These are phyloP conservation scores for Geotrichum carabidarum DNA, from an alignment of 1,139 yeast species.

Conservation along the genomic window DNA sequence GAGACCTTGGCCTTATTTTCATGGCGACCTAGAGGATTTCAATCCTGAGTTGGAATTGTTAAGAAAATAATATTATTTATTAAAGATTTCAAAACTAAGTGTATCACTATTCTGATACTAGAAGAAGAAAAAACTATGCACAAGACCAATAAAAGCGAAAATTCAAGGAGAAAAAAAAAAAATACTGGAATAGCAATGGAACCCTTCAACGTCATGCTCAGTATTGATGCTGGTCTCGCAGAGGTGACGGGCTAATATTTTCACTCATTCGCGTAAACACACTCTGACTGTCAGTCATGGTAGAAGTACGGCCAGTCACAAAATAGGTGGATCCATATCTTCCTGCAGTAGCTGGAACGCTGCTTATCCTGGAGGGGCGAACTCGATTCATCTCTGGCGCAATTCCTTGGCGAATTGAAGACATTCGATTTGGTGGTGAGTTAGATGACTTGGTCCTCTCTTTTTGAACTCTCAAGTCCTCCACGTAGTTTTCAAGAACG, in stretches of 20 bases:
- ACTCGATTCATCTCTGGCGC: constrained; percentile 32
- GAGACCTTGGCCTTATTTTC: constrained; percentile 22
- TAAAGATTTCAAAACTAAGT: background rate
- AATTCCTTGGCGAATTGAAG: constrained; percentile 29
- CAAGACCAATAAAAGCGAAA: background rate
- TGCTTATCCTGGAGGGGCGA: constrained; percentile 11
- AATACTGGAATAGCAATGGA: background rate
- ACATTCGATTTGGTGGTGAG: constrained; percentile 21
- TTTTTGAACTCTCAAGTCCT: constrained; percentile 18
- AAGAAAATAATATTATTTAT: background rate
- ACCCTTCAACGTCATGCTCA: too few species aligned
- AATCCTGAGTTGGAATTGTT: background rate
- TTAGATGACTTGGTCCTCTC: background rate
- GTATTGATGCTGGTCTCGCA: background rate
- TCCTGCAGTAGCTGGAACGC: background rate
- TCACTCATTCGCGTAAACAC: constrained; percentile 7
- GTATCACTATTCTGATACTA: background rate
- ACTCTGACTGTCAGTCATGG: constrained; percentile 1
- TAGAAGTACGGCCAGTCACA: background rate
- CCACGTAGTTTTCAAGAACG: constrained; percentile 22
- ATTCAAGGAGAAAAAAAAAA: background rate
- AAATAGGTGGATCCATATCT: background rate
- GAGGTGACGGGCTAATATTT: background rate
- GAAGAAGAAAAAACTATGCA: background rate
- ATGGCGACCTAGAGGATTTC: constrained; percentile 18